Base-by-base conservation (phyloP, 129 eudicot species). In the Smallanthus sonchifolius region DNA sequence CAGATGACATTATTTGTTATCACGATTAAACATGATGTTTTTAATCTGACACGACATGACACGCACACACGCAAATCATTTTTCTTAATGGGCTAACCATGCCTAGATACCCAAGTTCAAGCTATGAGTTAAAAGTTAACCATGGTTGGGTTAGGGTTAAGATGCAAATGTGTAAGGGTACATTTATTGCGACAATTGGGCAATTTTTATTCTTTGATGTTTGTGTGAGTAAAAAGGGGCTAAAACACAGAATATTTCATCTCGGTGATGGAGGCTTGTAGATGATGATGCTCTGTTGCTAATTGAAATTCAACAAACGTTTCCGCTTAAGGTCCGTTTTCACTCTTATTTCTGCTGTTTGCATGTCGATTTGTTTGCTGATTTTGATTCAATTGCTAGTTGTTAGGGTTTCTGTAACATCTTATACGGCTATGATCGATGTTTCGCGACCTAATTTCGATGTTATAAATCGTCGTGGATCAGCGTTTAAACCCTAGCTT, bases 271-370 rank as follows among this genome's bases (percentile, higher is more conserved):
- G 70, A 67, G 66, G 75, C 51, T 49, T 15, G 65, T 45, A 16
- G 52, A 65, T 63, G 48, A 47, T 19, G 32, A 54, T 17, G n/a
- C n/a, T 34, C 63, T 73, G 54, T 65, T 64, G 49, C 34, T 47
- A 14, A 15, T 24, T 32, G 66, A 57, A 69, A 74, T n/a, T 69
- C 76, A 59, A 0, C 75, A 20, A 38, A 61, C 16, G 45, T 59
- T 55, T 80, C 45, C 63, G 45, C 30, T 38, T 75, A 15, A 32
- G 84, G 84, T 80, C 24, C 32, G 80, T 80, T 75, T 5, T 68
- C 36, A 68, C 19, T 54, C 73, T 72, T 28, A 34, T 63, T 51
- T 65, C 59, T 15, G 16, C 76, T 11, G 5, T 65, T 20, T 67
- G 71, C 42, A 60, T 67, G 69, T 57, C 24, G 34, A 43, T 48